phyloP scores from a whole-genome alignment of 768 basidiomycete genomes.

The Lentinula guzmanii region DNA sequence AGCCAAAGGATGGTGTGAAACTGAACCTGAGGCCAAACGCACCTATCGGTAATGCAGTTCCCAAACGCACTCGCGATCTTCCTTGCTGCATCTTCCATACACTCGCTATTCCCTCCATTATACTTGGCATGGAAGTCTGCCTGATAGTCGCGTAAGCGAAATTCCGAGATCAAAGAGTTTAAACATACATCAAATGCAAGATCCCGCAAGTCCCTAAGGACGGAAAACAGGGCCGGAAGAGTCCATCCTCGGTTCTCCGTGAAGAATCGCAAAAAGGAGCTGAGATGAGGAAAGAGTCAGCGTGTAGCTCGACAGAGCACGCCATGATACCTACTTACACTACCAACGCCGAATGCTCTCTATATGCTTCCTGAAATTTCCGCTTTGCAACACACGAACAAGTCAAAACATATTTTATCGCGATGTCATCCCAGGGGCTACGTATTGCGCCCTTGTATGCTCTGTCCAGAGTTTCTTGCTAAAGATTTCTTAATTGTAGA shows the following conservation, averaged over 20 bases:
- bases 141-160: constrained; percentile 23
- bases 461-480: constrained; percentile 24
- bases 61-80: constrained; percentile 88
- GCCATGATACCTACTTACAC: constrained; percentile 45
- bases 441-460: constrained; percentile 58
- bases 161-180: neutral
- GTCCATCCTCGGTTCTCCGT: constrained; percentile 84
- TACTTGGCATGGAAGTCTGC: constrained; percentile 58
- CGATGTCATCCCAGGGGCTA: constrained; percentile 82
- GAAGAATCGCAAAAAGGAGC: constrained; percentile 59
- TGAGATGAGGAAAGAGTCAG: neutral
- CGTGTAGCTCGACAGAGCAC: neutral
- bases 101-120: constrained; percentile 50
- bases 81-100: constrained; percentile 84
- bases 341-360: constrained; percentile 70
- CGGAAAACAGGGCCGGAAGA: constrained; percentile 74
- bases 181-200: constrained; percentile 73
- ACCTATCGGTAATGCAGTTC: constrained; percentile 77
- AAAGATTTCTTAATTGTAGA: constrained; percentile 8
- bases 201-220: constrained; percentile 76
- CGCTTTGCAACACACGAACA: constrained; percentile 66
- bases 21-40: neutral
- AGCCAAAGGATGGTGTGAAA: neutral
- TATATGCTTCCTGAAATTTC: constrained; percentile 68
- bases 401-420: constrained; percentile 75